Evolutionary conservation across 495 filamentous ascomycete genomes (phyloP).

Genomic region (Podospora tetraspora): DNA sequence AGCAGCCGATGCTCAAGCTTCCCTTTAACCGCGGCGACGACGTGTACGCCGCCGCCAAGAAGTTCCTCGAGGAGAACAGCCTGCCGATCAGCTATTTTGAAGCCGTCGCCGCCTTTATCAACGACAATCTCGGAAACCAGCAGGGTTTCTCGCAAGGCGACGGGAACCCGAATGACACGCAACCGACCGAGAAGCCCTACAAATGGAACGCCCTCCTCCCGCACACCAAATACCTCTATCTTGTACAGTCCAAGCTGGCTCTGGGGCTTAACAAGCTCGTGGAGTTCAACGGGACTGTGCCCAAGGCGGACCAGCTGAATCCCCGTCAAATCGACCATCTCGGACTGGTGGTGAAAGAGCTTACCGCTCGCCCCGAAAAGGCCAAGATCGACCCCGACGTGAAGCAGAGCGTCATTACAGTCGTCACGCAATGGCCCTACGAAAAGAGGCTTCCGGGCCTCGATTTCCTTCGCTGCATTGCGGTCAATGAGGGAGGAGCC

Average conservation of each 20-base stretch:
- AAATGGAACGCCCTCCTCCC: constrained; percentile 52
- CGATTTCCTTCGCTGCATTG: constrained; percentile 77
- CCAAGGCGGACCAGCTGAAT: constrained; percentile 55
- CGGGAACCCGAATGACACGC: constrained; percentile 40
- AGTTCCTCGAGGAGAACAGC: constrained; percentile 87
- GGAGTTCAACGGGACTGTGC: constrained; percentile 52
- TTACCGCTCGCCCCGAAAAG: constrained; percentile 30
- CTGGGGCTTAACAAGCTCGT: constrained; percentile 23
- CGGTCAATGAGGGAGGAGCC: constrained; percentile 28
- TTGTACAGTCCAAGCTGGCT: constrained; percentile 42
- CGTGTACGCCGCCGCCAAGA: constrained; percentile 85
- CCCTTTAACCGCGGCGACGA: constrained; percentile 92
- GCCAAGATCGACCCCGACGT: constrained; percentile 50
- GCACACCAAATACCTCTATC: constrained; percentile 78
- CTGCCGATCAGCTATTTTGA: constrained; percentile 87
- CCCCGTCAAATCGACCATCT: constrained; percentile 54
- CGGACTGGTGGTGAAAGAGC: constrained; percentile 17
- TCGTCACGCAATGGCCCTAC: constrained; percentile 72
- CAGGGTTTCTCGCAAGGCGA: not conserved
- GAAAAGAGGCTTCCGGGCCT: constrained; percentile 73
- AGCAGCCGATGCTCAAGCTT: constrained; percentile 86
- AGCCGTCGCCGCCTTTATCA: constrained; percentile 90
- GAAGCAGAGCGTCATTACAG: constrained; percentile 53
- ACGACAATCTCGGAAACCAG: constrained; percentile 49
- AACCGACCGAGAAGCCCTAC: constrained; percentile 56